These are phyloP conservation scores for Filosporella fistucella DNA, from an alignment of 495 filamentous ascomycete species.

Conservation along the genomic window DNA sequence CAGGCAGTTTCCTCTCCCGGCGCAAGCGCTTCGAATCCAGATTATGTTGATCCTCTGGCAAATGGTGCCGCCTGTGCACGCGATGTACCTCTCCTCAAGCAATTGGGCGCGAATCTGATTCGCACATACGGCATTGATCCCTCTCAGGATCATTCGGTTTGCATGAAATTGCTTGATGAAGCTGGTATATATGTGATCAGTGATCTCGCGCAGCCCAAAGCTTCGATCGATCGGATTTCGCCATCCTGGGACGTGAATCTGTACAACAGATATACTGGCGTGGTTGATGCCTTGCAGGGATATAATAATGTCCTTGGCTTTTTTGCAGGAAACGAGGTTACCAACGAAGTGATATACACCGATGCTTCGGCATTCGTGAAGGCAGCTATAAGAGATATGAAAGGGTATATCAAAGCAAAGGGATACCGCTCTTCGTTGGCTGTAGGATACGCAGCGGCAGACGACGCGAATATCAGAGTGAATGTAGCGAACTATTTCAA, in stretches of 20 bases:
- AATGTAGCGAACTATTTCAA: no score
- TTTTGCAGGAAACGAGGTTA: conserved; percentile 94
- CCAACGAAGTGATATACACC: conserved; percentile 76
- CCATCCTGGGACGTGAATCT: conserved; percentile 73
- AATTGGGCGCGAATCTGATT: conserved; percentile 79
- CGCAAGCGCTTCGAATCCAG: no score
- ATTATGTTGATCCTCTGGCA: conserved; percentile 74
- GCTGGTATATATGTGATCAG: conserved; percentile 48
- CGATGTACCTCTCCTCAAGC: conserved; percentile 69
- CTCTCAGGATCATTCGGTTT: conserved; percentile 62
- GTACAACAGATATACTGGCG: conserved; percentile 72
- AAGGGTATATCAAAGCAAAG: conserved; percentile 82
- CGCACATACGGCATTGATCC: conserved; percentile 92
- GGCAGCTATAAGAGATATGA: conserved; percentile 88
- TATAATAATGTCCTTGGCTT: conserved; percentile 88
- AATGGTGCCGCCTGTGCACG: conserved; percentile 62
- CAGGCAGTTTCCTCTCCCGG: conserved; percentile 9
- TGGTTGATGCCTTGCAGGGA: conserved; percentile 69
- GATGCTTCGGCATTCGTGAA: conserved; percentile 85
- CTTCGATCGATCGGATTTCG: conserved; percentile 73
- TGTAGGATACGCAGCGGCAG: no score
- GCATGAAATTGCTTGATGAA: conserved; percentile 69
- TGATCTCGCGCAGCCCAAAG: conserved; percentile 79
- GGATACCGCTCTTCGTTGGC: no score
- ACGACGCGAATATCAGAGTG: no score